These are phyloP conservation scores for Rhododendron griersonianum DNA, from an alignment of 148 eudicot species.

Conservation along the genomic window DNA sequence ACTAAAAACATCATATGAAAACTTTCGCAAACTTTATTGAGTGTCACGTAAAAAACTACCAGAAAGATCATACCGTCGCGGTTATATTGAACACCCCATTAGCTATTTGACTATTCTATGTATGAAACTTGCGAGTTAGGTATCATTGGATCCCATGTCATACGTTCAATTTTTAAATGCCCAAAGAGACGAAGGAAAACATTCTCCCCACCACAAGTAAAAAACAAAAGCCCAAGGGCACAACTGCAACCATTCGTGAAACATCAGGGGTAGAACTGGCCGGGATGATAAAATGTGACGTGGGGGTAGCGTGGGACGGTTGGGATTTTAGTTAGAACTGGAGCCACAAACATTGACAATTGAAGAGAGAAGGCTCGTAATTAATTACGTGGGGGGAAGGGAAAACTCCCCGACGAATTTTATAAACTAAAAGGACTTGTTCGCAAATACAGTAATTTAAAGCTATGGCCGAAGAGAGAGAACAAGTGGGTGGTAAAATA, in stretches of 20 bases:
- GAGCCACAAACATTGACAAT: slow-evolving; percentile 53
- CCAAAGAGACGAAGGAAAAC: not conserved
- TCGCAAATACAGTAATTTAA: not conserved
- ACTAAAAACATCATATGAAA: not conserved
- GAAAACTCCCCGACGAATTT: slow-evolving; percentile 16
- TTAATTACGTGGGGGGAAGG: slow-evolving; percentile 43
- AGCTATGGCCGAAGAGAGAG: not conserved
- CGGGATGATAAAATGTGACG: slow-evolving; percentile 8
- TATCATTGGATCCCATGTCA: not conserved
- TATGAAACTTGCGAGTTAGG: not conserved
- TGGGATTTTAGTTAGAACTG: slow-evolving; percentile 25
- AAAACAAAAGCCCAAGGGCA: not conserved
- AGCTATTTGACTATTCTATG: not conserved
- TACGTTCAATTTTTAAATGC: not conserved
- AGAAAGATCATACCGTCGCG: not conserved
- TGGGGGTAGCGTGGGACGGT: slow-evolving; percentile 37
- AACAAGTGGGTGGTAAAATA: not conserved
- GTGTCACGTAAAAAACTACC: not conserved
- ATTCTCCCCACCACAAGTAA: not conserved
- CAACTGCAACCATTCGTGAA: not conserved
- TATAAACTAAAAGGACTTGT: not conserved
- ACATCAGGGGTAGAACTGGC: slow-evolving; percentile 14
- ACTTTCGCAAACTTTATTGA: not conserved
- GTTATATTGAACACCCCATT: not conserved
- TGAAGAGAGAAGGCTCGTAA: not conserved